Conservation (phyloP, 2,329 filamentous ascomycete species). For the Colletotrichum coccodes region DNA sequence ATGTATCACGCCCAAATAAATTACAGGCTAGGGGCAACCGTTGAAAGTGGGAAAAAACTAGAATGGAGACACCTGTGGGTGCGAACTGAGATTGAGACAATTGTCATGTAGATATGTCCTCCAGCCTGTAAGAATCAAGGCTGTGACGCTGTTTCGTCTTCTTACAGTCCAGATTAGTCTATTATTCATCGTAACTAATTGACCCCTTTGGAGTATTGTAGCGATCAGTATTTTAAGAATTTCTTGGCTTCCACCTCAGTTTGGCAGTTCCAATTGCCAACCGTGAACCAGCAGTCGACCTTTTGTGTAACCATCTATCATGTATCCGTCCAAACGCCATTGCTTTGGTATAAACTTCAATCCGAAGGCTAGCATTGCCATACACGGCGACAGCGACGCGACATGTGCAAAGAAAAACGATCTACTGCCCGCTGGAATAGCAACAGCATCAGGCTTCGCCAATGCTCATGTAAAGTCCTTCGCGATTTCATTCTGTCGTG, state of each 20-base stretch:
- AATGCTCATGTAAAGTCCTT: neutral
- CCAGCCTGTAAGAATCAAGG: neutral
- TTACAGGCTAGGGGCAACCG: neutral
- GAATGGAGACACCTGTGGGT: no score
- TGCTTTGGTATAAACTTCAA: neutral
- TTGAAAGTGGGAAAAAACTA: no score
- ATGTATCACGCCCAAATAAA: neutral
- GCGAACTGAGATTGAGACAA: neutral
- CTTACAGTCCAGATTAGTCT: neutral
- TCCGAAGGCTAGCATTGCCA: accelerated
- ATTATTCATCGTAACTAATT: neutral
- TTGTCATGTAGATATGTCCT: neutral
- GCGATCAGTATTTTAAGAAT: no score
- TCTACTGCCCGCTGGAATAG: no score
- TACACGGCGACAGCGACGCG: no score
- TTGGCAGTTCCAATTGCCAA: neutral
- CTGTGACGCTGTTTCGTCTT: no score
- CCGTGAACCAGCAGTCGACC: no score
- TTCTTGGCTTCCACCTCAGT: neutral
- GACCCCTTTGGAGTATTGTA: neutral
- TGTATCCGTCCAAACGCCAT: neutral
- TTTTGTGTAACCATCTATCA: neutral
- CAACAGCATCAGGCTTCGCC: neutral
- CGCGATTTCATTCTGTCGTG: constrained; percentile 24
- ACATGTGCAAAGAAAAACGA: no score